Evolutionary conservation across 148 eudicot genomes (phyloP).

Genomic region (Dianthus caryophyllus): DNA sequence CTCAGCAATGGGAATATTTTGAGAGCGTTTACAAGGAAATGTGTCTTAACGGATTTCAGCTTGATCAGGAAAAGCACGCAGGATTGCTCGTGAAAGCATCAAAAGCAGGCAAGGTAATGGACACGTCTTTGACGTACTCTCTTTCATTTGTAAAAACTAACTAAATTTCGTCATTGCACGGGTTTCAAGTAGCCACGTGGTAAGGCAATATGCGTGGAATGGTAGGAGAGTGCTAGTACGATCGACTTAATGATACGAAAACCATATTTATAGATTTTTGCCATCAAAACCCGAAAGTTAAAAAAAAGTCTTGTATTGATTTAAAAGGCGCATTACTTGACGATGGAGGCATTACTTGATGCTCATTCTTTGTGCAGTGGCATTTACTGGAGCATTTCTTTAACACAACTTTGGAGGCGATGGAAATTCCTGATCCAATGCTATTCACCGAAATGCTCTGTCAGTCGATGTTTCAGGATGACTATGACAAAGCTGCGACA

Average conservation of each 20-base stretch:
- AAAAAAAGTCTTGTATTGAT: too few species aligned
- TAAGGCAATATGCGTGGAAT: too few species aligned
- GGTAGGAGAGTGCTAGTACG: too few species aligned
- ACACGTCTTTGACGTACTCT: neutral
- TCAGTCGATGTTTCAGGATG: conserved; percentile 39
- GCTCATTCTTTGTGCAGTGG: conserved; percentile 41
- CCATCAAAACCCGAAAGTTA: too few species aligned
- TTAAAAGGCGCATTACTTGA: too few species aligned
- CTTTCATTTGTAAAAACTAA: too few species aligned
- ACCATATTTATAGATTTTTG: too few species aligned
- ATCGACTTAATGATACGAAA: too few species aligned
- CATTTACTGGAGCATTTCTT: conserved; percentile 83
- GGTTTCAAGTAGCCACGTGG: too few species aligned
- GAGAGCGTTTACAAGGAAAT: conserved; percentile 85
- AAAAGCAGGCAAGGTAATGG: conserved; percentile 70
- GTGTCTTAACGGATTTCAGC: conserved; percentile 57
- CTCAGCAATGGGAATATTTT: conserved; percentile 92
- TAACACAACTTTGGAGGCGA: conserved; percentile 62
- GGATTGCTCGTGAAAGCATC: conserved; percentile 73
- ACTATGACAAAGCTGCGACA: conserved; percentile 43
- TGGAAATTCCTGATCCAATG: conserved; percentile 61
- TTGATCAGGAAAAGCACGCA: conserved; percentile 58
- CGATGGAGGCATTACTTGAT: too few species aligned
- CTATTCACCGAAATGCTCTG: conserved; percentile 68
- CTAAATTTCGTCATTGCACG: too few species aligned